These are phyloP conservation scores for Heracleum sosnowskyi DNA, from an alignment of 129 eudicot species.

Conservation along the genomic window DNA sequence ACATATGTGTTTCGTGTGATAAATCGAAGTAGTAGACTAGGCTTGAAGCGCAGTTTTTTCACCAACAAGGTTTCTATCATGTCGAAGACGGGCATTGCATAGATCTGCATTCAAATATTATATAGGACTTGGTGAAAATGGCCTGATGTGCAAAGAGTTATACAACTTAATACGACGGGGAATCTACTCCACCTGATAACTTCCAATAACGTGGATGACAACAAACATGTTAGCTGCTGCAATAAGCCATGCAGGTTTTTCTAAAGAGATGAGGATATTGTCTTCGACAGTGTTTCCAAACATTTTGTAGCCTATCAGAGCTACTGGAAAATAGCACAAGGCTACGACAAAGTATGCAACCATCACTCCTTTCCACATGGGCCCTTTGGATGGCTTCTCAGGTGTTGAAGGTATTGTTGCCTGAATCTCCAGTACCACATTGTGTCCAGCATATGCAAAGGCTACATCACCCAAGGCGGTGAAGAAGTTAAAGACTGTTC, in stretches of 20 bases:
- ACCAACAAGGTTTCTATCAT: constrained; percentile 69
- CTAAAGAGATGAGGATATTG: constrained; percentile 46
- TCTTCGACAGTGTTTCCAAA: constrained; percentile 58
- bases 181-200: constrained; percentile 46
- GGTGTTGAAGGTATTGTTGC: constrained; percentile 79
- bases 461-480: constrained; percentile 63
- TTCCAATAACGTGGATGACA: constrained; percentile 64
- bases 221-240: constrained; percentile 71
- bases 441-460: constrained; percentile 82
- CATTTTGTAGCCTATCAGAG: constrained; percentile 46
- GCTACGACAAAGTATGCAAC: constrained; percentile 67
- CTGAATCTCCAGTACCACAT: constrained; percentile 75
- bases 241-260: constrained; percentile 63
- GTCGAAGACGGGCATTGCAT: constrained; percentile 79
- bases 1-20: constrained; percentile 46
- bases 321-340: constrained; percentile 68
- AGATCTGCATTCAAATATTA: constrained; percentile 32
- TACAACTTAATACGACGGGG: neutral
- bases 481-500: constrained; percentile 49
- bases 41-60: constrained; percentile 48
- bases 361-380: constrained; percentile 71
- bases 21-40: constrained; percentile 43
- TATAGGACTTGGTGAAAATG: neutral
- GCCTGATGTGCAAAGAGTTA: neutral
- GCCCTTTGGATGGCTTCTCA: constrained; percentile 60